Evolutionary conservation across 2,329 filamentous ascomycete genomes (phyloP), one percentile per base, ranked within the genome.

Genomic region (Xylaria multiplex): DNA sequence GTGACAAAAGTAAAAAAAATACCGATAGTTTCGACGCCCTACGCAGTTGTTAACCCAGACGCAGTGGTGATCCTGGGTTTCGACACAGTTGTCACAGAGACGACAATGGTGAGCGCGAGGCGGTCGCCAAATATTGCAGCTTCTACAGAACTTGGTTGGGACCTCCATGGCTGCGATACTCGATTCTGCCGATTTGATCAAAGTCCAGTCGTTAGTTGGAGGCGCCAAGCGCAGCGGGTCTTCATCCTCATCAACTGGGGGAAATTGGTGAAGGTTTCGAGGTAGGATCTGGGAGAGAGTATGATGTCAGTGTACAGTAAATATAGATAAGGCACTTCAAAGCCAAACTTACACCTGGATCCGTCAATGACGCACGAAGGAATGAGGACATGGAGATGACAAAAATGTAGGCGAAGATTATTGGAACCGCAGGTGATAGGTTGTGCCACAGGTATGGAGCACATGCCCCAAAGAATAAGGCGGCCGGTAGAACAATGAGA

Each of bases 1-100:
- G 88, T 88, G 70, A 99, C 90, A 79, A 97, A 99, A 11, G 91
- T 87, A 78, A 98, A 97, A 80, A 80, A 99, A 99, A 79, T 95
- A 98, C 69, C 96, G 93, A 81, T 99, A 99, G 81, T 99, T 99
- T 74, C 96, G 92, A 71, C 95, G 91, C 49, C 96, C 96, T 56
- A 99, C 91, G 71, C 96, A 99, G 78, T 99, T 99, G 81, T 99
- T 99, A 69, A 99, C 87, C 96, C 96, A 99, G 16, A 98, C 94
- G 75, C 96, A 99, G 80, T 99, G 96, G 76, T 99, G 96, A 76
- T 99, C 96, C 72, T 97, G 93, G 0, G 93, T 97, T 79, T 99
- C 96, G 66, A 99, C 88, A 78, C 96, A 99, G 78, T 96, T 97
- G 80, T 99, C 95, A 81, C 96, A 99, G 32, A 97, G 86, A 64